These are phyloP conservation scores for Fraxinus latifolia DNA, from an alignment of 305 asterid genomes.

Conservation along the genomic window DNA sequence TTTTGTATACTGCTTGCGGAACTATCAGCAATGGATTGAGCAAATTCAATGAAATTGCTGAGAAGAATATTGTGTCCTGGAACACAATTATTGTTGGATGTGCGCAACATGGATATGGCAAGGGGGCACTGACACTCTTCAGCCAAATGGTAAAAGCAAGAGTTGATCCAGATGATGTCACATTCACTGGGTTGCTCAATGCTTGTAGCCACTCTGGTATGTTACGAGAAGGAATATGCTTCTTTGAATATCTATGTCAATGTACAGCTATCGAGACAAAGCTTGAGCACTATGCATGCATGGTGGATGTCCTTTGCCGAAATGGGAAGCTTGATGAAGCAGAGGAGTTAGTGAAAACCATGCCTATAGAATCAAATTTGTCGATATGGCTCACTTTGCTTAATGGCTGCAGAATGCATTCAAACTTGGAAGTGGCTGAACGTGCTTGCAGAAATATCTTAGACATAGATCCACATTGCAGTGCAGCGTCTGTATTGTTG, in stretches of 20 bases:
- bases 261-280: conserved; percentile 29
- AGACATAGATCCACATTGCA: conserved; percentile 50
- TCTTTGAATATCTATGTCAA: conserved; percentile 40
- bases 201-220: conserved; percentile 86
- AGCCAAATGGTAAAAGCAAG: conserved; percentile 60
- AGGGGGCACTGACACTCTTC: conserved; percentile 62
- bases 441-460: conserved; percentile 51
- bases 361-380: conserved; percentile 60
- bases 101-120: conserved; percentile 73
- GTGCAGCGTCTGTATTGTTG: conserved; percentile 57
- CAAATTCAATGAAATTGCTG: conserved; percentile 46
- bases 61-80: conserved; percentile 81
- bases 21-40: conserved; percentile 44
- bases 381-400: conserved; percentile 69
- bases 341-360: conserved; percentile 45
- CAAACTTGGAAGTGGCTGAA: conserved; percentile 55
- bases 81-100: conserved; percentile 79
- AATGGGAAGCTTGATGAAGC: conserved; percentile 71
- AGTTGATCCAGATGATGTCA: conserved; percentile 64
- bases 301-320: conserved; percentile 73
- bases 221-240: conserved; percentile 55
- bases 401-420: conserved; percentile 62
- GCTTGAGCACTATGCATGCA: conserved; percentile 81
- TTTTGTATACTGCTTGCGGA: conserved; percentile 68
- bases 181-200: conserved; percentile 74